Percentiles rank a stretch among this genome's conserved stretches.
Evolutionary conservation across 495 filamentous ascomycete species (phyloP).

Genomic region (Penicillium paxilli): DNA sequence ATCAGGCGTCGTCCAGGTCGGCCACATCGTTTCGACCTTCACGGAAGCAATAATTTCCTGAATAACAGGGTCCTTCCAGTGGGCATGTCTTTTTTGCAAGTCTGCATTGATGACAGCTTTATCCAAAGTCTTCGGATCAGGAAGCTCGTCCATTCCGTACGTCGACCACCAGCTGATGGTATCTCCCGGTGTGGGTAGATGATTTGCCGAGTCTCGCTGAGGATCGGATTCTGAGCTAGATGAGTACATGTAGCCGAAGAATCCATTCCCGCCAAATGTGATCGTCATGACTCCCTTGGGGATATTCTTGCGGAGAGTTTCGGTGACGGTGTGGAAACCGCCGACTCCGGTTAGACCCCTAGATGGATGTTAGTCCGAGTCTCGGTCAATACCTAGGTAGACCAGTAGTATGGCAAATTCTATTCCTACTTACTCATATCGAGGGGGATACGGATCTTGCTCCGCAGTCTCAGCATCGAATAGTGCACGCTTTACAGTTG

Average conservation of each 20-base stretch:
- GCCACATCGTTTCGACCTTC: constrained; percentile 9
- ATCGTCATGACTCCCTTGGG: constrained; percentile 2
- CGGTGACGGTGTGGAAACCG: constrained; percentile 5
- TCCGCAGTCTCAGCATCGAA: constrained; percentile 1
- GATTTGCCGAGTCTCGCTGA: neutral
- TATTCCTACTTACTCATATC: constrained; percentile 5
- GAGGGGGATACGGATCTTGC: constrained; percentile 7
- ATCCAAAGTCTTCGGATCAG: constrained; percentile 5
- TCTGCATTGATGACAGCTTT: neutral
- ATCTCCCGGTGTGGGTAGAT: neutral
- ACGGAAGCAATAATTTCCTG: constrained; percentile 2
- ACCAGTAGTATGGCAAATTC: neutral
- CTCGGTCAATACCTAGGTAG: neutral
- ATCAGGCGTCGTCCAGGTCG: constrained; percentile 7
- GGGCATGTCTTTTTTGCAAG: neutral
- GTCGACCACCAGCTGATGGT: constrained; percentile 11
- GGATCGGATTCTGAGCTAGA: neutral
- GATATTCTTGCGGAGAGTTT: neutral
- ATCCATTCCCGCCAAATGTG: constrained; percentile 5
- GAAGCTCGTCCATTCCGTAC: constrained; percentile 3
- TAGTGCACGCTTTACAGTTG: constrained; percentile 7
- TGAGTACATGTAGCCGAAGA: constrained; percentile 10
- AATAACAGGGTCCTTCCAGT: constrained; percentile 10
- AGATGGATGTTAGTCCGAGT: neutral
- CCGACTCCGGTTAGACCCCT: constrained; percentile 8